A percentile compares a stretch with the other conserved stretches of the same genome.
phyloP scores from a whole-genome alignment of 345 rosid species.

The Hirschfeldia incana region DNA sequence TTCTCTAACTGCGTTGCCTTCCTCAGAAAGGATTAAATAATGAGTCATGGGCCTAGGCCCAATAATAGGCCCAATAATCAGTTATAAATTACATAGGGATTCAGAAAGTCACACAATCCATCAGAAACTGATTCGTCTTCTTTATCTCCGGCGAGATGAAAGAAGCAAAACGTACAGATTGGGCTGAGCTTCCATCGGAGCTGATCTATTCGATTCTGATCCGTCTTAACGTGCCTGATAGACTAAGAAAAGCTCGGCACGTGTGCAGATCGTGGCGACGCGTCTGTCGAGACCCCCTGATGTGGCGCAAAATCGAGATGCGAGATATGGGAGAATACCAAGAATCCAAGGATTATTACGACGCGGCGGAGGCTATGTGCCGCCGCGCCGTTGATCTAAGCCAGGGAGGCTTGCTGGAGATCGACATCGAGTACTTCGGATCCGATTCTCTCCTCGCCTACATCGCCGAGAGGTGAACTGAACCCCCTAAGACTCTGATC shows the following conservation, averaged over 20 bases:
- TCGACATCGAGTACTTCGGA: constrained; percentile 45
- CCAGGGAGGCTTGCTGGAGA: constrained; percentile 45
- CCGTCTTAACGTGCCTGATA: constrained; percentile 39
- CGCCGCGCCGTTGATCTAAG: constrained; percentile 58
- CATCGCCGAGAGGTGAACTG: constrained; percentile 45
- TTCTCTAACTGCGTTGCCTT: too few species aligned
- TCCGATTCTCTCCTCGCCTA: constrained; percentile 41
- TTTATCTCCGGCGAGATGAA: not conserved
- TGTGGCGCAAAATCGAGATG: constrained; percentile 57
- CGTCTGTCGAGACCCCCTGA: constrained; percentile 50
- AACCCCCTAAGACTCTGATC: not conserved
- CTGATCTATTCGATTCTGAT: constrained; percentile 44
- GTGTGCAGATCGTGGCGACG: constrained; percentile 60
- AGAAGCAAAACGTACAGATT: constrained; percentile 10
- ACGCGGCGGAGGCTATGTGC: constrained; percentile 32
- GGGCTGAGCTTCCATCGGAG: constrained; percentile 60
- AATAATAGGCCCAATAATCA: too few species aligned
- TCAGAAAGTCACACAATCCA: not conserved
- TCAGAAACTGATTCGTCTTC: not conserved
- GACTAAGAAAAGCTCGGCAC: constrained; percentile 38
- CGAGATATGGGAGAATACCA: not conserved
- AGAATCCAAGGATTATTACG: not conserved
- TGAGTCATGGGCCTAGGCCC: not conserved
- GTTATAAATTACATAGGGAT: not conserved
- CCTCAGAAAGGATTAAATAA: too few species aligned